Conservation (phyloP, 2,329 filamentous ascomycete genomes). For the Dryadomyces sulphureus region DNA sequence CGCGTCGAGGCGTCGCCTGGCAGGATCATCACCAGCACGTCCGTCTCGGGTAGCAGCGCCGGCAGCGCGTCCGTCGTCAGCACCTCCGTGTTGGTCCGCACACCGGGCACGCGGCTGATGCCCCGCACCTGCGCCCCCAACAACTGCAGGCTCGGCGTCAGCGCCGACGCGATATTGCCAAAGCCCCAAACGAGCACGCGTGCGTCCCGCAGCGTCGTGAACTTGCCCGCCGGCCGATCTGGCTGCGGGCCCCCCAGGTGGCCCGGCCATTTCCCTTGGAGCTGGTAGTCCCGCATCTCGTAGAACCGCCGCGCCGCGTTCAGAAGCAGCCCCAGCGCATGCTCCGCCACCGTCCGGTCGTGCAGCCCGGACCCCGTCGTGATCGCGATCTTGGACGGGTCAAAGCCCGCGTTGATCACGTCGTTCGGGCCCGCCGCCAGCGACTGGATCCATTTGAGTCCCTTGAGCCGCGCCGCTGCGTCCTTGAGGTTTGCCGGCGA, state of each 20-base stretch:
- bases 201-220: slow-evolving; percentile 28
- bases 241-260: slow-evolving; percentile 29
- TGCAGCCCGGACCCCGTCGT: slow-evolving; percentile 32
- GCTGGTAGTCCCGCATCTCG: slow-evolving; percentile 30
- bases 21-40: slow-evolving; percentile 33
- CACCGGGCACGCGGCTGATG: slow-evolving; percentile 39
- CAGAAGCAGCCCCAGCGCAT: slow-evolving; percentile 27
- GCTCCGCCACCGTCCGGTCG: slow-evolving; percentile 32
- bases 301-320: slow-evolving; percentile 23
- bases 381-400: slow-evolving; percentile 20
- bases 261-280: slow-evolving; percentile 26
- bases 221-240: slow-evolving; percentile 16
- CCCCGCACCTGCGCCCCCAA: slow-evolving; percentile 44
- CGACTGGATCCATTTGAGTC: slow-evolving; percentile 33
- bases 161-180: slow-evolving; percentile 31
- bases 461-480: slow-evolving; percentile 25
- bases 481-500: slow-evolving; percentile 26
- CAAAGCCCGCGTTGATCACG: slow-evolving; percentile 31
- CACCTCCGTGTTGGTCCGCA: slow-evolving; percentile 33
- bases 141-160: slow-evolving; percentile 23
- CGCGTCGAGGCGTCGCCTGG: slow-evolving; percentile 25
- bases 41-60: slow-evolving; percentile 24
- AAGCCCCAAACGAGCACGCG: slow-evolving; percentile 32
- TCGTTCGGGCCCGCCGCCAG: slow-evolving; percentile 35
- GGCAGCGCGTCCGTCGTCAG: slow-evolving; percentile 23